Percentiles rank a stretch among this genome's conserved stretches.
These are phyloP conservation scores for Anisodus acutangulus DNA, from an alignment of 257 asterid genomes.

Conservation along the genomic window DNA sequence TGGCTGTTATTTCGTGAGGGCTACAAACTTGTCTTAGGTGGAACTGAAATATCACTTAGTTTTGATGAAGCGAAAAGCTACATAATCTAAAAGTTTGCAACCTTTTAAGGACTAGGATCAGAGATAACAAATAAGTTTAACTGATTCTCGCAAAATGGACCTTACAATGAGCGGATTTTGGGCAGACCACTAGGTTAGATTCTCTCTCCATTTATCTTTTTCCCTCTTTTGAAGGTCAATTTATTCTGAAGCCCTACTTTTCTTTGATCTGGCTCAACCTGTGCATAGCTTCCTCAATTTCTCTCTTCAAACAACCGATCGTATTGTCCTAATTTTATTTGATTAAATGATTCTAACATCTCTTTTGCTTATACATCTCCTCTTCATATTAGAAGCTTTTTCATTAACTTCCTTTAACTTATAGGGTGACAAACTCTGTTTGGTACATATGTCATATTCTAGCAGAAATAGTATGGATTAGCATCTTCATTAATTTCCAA, in stretches of 20 bases:
- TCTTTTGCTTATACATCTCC: conserved; percentile 21
- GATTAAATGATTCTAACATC: not conserved
- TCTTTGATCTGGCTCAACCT: not conserved
- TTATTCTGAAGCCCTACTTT: not conserved
- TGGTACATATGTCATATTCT: too few relatives aligned
- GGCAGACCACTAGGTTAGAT: not conserved
- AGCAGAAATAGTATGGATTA: too few relatives aligned
- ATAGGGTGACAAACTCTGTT: too few relatives aligned
- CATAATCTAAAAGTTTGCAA: not conserved
- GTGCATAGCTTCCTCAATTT: conserved; percentile 11
- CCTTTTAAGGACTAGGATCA: not conserved
- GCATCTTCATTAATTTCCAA: too few relatives aligned
- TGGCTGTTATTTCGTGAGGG: not conserved
- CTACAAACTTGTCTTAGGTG: not conserved
- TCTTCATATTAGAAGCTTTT: not conserved
- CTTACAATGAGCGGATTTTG: not conserved
- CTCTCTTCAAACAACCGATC: not conserved
- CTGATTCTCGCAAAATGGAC: not conserved
- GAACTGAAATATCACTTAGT: not conserved
- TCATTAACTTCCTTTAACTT: too few relatives aligned
- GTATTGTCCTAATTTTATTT: not conserved
- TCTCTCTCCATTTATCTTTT: conserved; percentile 4
- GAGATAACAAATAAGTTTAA: not conserved
- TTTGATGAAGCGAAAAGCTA: not conserved
- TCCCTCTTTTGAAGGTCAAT: not conserved